Conservation (phyloP, 352 stramenopile genomes). For the Pythium myriotylum region DNA sequence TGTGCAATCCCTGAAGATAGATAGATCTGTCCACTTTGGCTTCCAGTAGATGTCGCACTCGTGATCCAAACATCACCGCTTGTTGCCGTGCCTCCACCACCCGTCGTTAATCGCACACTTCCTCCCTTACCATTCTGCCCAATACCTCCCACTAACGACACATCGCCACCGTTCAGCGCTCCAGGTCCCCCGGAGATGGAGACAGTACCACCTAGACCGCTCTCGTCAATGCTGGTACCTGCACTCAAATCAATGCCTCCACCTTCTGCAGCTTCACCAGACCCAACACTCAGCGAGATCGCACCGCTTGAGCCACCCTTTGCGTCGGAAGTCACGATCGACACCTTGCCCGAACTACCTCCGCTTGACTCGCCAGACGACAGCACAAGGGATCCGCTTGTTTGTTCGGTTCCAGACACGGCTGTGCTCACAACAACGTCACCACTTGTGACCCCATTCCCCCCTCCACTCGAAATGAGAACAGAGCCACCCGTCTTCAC, state of each 20-base stretch:
- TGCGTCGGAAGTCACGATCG: conserved; percentile 28
- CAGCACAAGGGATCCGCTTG: conserved; percentile 16
- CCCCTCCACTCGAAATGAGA: conserved; percentile 1
- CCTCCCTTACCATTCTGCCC: no score
- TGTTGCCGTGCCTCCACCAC: no score
- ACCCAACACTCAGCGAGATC: conserved; percentile 23
- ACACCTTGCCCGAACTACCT: conserved; percentile 26
- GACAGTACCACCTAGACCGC: conserved; percentile 43
- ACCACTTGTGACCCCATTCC: conserved; percentile 19
- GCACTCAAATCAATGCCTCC: conserved; percentile 41
- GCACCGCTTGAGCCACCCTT: conserved; percentile 13
- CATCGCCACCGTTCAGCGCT: no score
- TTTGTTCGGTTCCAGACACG: conserved; percentile 3
- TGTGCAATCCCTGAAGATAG: no score
- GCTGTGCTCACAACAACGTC: conserved; percentile 11
- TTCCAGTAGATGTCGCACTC: no score
- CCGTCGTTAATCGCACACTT: no score
- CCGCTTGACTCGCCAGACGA: conserved; percentile 13
- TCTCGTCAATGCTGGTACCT: conserved; percentile 36
- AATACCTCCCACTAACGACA: no score
- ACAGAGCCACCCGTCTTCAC: conserved; percentile 23
- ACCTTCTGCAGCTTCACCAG: conserved; percentile 13
- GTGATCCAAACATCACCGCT: no score
- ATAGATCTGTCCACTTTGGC: no score
- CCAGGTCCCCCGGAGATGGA: no score